Conservation (phyloP, 73 alveolate genomes). For the Stentor roeselii region DNA sequence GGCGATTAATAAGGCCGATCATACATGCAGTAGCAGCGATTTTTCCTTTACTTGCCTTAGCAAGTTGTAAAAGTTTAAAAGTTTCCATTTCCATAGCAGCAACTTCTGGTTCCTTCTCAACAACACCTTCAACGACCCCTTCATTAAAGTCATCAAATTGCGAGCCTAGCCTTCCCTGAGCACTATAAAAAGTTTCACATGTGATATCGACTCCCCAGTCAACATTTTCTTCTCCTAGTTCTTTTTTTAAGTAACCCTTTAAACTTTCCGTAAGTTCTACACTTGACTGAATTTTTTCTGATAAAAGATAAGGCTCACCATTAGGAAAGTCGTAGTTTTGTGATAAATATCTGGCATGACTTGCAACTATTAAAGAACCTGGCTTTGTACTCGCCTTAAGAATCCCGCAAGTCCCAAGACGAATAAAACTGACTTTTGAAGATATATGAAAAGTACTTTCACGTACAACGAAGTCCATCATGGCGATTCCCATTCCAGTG, state of each 20-base stretch:
- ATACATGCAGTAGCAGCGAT: constrained; percentile 33
- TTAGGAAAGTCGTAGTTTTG: not conserved
- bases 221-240: constrained; percentile 32
- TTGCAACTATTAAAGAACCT: constrained; percentile 21
- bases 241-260: not conserved
- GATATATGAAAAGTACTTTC: constrained; percentile 33
- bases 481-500: constrained; percentile 52
- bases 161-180: constrained; percentile 45
- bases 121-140: constrained; percentile 20
- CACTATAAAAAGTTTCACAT: constrained; percentile 42
- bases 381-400: constrained; percentile 18
- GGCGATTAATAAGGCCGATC: constrained; percentile 41
- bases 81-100: constrained; percentile 44
- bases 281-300: constrained; percentile 34
- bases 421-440: constrained; percentile 36
- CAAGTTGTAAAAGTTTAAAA: constrained; percentile 28
- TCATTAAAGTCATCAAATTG: constrained; percentile 36
- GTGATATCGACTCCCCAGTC: constrained; percentile 34
- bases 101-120: constrained; percentile 32
- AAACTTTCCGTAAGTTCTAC: not conserved
- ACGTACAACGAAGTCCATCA: constrained; percentile 44
- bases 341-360: not conserved
- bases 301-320: constrained; percentile 23
- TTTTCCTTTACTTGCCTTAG: constrained; percentile 13
- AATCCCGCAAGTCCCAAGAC: constrained; percentile 6